These are phyloP conservation scores for Tricholoma matsutake DNA, from an alignment of 768 basidiomycete genomes.

Conservation along the genomic window DNA sequence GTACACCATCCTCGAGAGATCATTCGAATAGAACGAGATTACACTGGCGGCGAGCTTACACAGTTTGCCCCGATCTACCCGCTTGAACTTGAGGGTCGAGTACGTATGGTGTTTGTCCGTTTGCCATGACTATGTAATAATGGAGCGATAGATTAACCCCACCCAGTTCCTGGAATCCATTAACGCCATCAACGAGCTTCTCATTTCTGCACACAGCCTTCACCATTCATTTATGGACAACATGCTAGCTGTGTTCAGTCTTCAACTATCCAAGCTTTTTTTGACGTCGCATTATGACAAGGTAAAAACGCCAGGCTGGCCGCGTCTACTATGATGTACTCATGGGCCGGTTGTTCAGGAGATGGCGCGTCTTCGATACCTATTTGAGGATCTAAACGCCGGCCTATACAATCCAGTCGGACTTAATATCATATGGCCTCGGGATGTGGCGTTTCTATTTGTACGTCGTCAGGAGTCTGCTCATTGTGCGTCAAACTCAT, in stretches of 20 bases:
- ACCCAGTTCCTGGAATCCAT: conserved; percentile 88
- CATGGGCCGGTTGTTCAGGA: conserved; percentile 48
- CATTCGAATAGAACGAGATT: conserved; percentile 89
- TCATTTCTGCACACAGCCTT: conserved; percentile 85
- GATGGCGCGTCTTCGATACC: conserved; percentile 60
- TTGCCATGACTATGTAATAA: conserved; percentile 9
- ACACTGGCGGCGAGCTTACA: conserved; percentile 81
- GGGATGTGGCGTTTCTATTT: conserved; percentile 83
- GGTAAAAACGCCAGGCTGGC: conserved; percentile 36
- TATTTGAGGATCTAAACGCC: conserved; percentile 67
- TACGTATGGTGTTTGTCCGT: conserved; percentile 36
- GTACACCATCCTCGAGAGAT: conserved; percentile 90
- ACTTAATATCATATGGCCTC: conserved; percentile 84
- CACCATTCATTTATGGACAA: conserved; percentile 75
- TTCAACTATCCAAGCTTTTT: conserved; percentile 77
- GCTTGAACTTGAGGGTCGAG: conserved; percentile 89
- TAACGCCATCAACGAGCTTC: conserved; percentile 83
- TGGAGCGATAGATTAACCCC: conserved; percentile 68
- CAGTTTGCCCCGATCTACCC: conserved; percentile 92
- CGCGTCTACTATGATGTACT: background rate
- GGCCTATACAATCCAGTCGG: conserved; percentile 83
- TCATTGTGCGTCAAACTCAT: conserved; percentile 8
- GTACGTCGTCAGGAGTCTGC: conserved; percentile 49
- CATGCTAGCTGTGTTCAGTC: conserved; percentile 67
- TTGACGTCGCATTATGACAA: conserved; percentile 76